Conservation (phyloP, 257 asterid species). For the Osmanthus fragrans region DNA sequence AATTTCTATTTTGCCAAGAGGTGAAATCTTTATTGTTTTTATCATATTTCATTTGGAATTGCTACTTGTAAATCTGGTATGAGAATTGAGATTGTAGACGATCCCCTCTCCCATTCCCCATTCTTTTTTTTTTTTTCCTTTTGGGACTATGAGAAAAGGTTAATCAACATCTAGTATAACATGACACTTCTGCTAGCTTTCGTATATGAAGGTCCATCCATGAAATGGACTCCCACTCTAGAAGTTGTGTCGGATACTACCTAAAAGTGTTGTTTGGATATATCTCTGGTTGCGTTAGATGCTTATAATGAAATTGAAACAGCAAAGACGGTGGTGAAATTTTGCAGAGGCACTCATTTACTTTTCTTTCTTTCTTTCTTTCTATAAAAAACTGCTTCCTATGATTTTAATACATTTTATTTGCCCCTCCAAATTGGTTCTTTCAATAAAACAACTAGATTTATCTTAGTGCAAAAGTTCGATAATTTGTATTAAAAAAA, state of each 20-base stretch:
- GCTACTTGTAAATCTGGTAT: neutral
- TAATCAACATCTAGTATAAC: neutral
- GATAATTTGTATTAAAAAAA: no score
- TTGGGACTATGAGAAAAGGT: neutral
- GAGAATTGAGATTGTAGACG: neutral
- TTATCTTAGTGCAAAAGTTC: neutral
- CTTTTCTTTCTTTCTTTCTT: no score
- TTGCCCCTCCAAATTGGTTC: neutral
- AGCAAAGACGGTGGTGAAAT: neutral
- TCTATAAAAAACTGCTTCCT: neutral
- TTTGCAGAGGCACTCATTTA: neutral
- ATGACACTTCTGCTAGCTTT: no score
- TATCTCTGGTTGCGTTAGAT: neutral
- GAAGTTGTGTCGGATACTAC: no score
- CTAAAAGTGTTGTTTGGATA: no score
- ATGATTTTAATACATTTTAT: neutral
- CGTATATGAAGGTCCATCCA: no score
- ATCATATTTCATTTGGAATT: neutral
- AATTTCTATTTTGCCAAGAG: neutral
- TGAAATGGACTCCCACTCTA: no score
- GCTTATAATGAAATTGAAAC: slow-evolving; percentile 10
- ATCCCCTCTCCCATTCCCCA: neutral
- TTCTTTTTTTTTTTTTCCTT: neutral
- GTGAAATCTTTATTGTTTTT: neutral
- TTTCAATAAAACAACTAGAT: neutral